phyloP scores from a whole-genome alignment of 1,139 yeast species.

The Arxiozyma telluris region DNA sequence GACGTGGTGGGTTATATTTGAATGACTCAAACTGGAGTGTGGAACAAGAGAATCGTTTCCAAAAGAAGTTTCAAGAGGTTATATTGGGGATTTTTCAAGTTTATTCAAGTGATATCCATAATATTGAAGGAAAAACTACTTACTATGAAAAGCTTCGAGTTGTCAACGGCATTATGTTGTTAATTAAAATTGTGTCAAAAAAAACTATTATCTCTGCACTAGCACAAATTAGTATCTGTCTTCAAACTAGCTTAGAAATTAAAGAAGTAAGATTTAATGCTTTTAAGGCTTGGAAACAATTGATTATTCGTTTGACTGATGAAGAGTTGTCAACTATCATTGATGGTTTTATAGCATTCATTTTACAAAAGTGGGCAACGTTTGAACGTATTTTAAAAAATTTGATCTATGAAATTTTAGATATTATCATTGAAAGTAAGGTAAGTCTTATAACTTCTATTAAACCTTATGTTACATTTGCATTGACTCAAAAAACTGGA shows the following conservation, averaged over 20 bases:
- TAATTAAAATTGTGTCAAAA: conserved; percentile 51
- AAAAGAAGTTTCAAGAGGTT: conserved; percentile 41
- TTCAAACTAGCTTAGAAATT: conserved; percentile 70
- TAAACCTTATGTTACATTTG: conserved; percentile 28
- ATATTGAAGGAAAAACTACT: conserved; percentile 60
- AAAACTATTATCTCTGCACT: conserved; percentile 61
- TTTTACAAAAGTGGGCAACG: conserved; percentile 54
- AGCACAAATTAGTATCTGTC: conserved; percentile 81
- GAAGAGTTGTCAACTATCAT: conserved; percentile 47
- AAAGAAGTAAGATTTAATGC: conserved; percentile 54
- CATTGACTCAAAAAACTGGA: conserved; percentile 21
- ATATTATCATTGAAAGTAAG: conserved; percentile 59
- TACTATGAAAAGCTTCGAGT: conserved; percentile 65
- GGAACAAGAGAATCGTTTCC: conserved; percentile 24
- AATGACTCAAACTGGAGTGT: conserved; percentile 21
- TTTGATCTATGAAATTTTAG: conserved; percentile 57
- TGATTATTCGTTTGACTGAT: conserved; percentile 44
- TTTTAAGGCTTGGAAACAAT: conserved; percentile 56
- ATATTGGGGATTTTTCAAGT: conserved; percentile 72
- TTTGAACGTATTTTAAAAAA: conserved; percentile 42
- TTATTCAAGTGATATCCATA: conserved; percentile 73
- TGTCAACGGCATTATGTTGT: conserved; percentile 61
- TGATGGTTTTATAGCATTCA: conserved; percentile 47
- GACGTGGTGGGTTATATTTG: conserved; percentile 23
- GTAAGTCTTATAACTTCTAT: conserved; percentile 36